phyloP scores from a whole-genome alignment of 805 yeast genomes.

The Wickerhamomyces silvicola region DNA sequence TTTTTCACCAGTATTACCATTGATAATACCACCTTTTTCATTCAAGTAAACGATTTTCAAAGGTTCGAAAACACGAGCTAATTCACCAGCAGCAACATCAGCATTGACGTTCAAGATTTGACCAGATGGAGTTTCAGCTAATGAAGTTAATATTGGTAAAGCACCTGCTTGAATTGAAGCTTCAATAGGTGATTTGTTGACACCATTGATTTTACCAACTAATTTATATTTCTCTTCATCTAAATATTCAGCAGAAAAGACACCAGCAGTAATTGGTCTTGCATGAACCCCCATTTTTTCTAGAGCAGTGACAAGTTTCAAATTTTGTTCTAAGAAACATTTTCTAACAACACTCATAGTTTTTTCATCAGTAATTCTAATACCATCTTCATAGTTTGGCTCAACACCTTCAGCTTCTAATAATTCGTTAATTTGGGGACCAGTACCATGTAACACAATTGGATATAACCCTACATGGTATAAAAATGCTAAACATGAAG shows the following conservation, averaged over 20 bases:
- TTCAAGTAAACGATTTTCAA: slow-evolving; percentile 92
- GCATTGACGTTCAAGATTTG: slow-evolving; percentile 97
- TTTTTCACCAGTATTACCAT: slow-evolving; percentile 88
- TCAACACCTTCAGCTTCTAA: slow-evolving; percentile 91
- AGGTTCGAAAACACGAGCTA: slow-evolving; percentile 95
- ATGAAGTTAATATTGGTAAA: slow-evolving; percentile 89
- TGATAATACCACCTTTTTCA: slow-evolving; percentile 95
- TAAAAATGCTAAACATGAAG: slow-evolving; percentile 90
- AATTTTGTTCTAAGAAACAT: slow-evolving; percentile 92
- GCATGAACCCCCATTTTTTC: slow-evolving; percentile 97
- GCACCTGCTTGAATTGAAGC: slow-evolving; percentile 96
- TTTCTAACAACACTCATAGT: slow-evolving; percentile 96
- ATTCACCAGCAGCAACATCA: slow-evolving; percentile 97
- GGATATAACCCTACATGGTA: slow-evolving; percentile 98
- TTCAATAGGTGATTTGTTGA: slow-evolving; percentile 84
- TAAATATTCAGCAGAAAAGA: slow-evolving; percentile 85
- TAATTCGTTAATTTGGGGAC: slow-evolving; percentile 95
- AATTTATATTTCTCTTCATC: slow-evolving; percentile 87
- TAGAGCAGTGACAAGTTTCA: slow-evolving; percentile 89
- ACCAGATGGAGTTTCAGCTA: slow-evolving; percentile 95
- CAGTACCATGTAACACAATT: slow-evolving; percentile 95
- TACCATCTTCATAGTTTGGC: slow-evolving; percentile 94
- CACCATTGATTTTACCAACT: slow-evolving; percentile 85
- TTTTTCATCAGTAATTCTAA: slow-evolving; percentile 87
- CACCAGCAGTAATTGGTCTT: slow-evolving; percentile 97